These are phyloP conservation scores for Firmiana major DNA, from an alignment of 345 rosid species.

Conservation along the genomic window DNA sequence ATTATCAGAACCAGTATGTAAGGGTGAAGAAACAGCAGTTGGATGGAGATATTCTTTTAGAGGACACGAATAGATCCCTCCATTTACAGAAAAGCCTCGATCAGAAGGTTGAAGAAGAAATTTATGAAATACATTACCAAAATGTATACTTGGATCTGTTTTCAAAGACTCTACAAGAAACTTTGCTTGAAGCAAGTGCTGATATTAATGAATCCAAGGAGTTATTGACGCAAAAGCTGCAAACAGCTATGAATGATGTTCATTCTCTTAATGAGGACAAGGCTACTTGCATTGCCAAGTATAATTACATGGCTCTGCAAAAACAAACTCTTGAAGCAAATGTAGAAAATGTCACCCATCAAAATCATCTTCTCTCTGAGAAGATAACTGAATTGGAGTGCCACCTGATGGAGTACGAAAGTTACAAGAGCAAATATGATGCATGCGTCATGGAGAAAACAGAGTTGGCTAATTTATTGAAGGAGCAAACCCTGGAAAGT, in stretches of 20 bases:
- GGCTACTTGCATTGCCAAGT: slow-evolving; percentile 50
- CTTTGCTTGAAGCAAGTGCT: slow-evolving; percentile 56
- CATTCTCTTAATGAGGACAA: slow-evolving; percentile 55
- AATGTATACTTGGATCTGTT: slow-evolving; percentile 74
- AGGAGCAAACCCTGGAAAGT: slow-evolving; percentile 52
- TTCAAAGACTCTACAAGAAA: slow-evolving; percentile 62
- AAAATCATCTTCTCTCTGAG: slow-evolving; percentile 56
- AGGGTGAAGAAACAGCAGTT: slow-evolving; percentile 46
- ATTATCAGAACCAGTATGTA: slow-evolving; percentile 37
- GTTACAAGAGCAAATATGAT: slow-evolving; percentile 55
- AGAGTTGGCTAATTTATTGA: slow-evolving; percentile 56
- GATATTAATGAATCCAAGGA: slow-evolving; percentile 56
- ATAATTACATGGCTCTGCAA: slow-evolving; percentile 52
- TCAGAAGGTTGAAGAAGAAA: slow-evolving; percentile 79
- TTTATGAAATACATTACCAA: slow-evolving; percentile 57
- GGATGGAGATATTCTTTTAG: slow-evolving; percentile 70
- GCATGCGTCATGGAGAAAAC: slow-evolving; percentile 51
- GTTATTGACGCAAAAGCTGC: slow-evolving; percentile 58
- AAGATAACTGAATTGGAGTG: slow-evolving; percentile 74
- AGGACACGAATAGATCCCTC: slow-evolving; percentile 71
- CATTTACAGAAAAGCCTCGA: slow-evolving; percentile 75
- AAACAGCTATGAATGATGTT: slow-evolving; percentile 60
- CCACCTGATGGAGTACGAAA: slow-evolving; percentile 43
- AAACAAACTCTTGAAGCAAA: slow-evolving; percentile 55
- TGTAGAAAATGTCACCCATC: slow-evolving; percentile 46